Base-by-base conservation (phyloP, 202 grass and related monocot species). In the Zoysia matrella region DNA sequence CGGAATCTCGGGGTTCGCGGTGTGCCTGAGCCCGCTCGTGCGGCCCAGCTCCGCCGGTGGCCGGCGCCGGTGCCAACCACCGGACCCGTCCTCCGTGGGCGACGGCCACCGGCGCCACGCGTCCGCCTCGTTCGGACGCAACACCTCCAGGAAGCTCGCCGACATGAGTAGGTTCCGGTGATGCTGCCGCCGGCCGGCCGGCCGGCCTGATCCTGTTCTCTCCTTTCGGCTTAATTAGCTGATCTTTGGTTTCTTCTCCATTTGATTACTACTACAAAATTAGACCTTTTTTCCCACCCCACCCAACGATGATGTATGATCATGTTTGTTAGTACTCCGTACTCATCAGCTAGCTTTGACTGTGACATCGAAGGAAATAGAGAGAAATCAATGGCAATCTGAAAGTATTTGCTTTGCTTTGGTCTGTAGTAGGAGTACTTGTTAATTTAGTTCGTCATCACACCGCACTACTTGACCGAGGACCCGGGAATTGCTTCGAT, bases 81-180 rank as follows among this genome's bases (percentile, higher is more conserved):
- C 69, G 47, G 85, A 88, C 8, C 49, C 68, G 1, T 70, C 74
- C 5, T 3, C 74, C 30, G 22, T 75, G 1, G 82, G 70, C 6
- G 82, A 87, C 12, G 64, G 16, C 73, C 89, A 85, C 82, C 82
- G 85, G 49, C 68, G 89, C n/a, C 85, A 82, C 73, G 69, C 76
- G 60, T 84, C 81, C 7, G 76, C 89, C 18, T 88, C 86, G 0
- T 83, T 86, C 54, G 92, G 83, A 1, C 62, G 76, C 69, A 94
- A 86, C 80, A 71, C 81, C 18, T 88, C 92, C 16, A 39, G 73
- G 69, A 94, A 82, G 84, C 85, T 87, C 71, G 86, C 86, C 36
- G 86, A 89, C 53, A 86, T 84, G 65, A 77, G 89, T 49, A 81
- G 89, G 87, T 91, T 89, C 84, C 72, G 77, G 57, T 94, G 83